Evolutionary conservation across 352 stramenopile species (phyloP).

Genomic region (Thraustotheca clavata): DNA sequence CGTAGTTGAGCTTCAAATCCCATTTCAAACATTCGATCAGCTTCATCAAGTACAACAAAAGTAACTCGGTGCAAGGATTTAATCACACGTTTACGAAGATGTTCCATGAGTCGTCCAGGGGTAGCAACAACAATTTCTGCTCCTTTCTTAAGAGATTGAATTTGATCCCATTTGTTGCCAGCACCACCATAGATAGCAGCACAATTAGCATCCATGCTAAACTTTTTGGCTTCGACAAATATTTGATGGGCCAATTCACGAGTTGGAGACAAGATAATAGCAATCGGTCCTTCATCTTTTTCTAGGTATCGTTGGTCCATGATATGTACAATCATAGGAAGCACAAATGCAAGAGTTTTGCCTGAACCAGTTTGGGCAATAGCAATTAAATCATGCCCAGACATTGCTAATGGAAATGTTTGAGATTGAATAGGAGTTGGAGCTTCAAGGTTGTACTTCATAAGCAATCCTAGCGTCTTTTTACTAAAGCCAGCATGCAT

Average conservation of each 20-base stretch:
- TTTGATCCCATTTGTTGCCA: slow-evolving; percentile 75
- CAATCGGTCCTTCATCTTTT: slow-evolving; percentile 69
- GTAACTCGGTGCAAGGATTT: slow-evolving; percentile 55
- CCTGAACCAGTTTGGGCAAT: slow-evolving; percentile 95
- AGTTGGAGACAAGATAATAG: slow-evolving; percentile 67
- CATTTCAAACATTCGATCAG: slow-evolving; percentile 87
- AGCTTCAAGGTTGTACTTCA: slow-evolving; percentile 61
- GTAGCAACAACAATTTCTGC: slow-evolving; percentile 73
- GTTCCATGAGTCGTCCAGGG: slow-evolving; percentile 70
- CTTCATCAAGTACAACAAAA: slow-evolving; percentile 84
- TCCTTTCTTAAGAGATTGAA: slow-evolving; percentile 61
- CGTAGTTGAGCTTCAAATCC: slow-evolving; percentile 77
- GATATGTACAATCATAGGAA: slow-evolving; percentile 89
- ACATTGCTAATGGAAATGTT: slow-evolving; percentile 72
- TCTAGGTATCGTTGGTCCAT: slow-evolving; percentile 79
- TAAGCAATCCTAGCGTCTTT: slow-evolving; percentile 55
- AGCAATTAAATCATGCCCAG: slow-evolving; percentile 65
- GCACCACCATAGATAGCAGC: slow-evolving; percentile 70
- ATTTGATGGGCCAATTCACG: slow-evolving; percentile 81
- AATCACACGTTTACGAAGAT: slow-evolving; percentile 66
- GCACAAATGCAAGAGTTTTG: slow-evolving; percentile 96
- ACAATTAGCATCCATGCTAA: slow-evolving; percentile 59
- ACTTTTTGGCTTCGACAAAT: slow-evolving; percentile 76
- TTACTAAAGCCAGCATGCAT: slow-evolving; percentile 58
- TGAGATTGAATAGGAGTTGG: slow-evolving; percentile 77